phyloP scores from a whole-genome alignment of 768 basidiomycete species.

The Psilocybe subaeruginosa region DNA sequence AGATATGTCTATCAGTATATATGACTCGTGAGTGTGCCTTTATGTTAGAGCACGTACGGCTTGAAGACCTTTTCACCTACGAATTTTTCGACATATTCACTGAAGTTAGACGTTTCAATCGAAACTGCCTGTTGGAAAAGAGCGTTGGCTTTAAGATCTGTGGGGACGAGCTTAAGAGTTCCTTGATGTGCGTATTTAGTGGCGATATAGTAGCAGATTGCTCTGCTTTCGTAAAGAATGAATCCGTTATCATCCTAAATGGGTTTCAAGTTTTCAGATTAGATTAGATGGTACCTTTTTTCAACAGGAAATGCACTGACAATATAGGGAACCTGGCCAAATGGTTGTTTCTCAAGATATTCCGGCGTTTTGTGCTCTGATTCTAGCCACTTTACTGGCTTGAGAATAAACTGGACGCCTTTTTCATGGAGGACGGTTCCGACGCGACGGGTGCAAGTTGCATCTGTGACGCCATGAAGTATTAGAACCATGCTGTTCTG shows the following conservation, averaged over 20 bases:
- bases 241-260: conserved; percentile 57
- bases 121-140: conserved; percentile 37
- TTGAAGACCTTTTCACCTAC: conserved; percentile 58
- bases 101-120: conserved; percentile 56
- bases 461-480: conserved; percentile 36
- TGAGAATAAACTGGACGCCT: conserved; percentile 55
- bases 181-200: conserved; percentile 50
- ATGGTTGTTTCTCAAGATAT: conserved; percentile 57
- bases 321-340: conserved; percentile 64
- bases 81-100: conserved; percentile 38
- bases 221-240: conserved; percentile 60
- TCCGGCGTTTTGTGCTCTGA: conserved; percentile 48
- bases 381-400: conserved; percentile 43
- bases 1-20: not conserved
- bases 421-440: conserved; percentile 56
- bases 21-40: not conserved
- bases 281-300: too few relatives aligned
- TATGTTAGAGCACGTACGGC: conserved; percentile 31
- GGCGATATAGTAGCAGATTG: conserved; percentile 59
- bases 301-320: conserved; percentile 26
- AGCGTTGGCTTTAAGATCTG: conserved; percentile 20
- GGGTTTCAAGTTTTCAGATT: too few relatives aligned
- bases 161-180: conserved; percentile 46
- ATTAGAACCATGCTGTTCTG: conserved; percentile 41
- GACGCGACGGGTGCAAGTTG: conserved; percentile 56